These are phyloP conservation scores for Colletotrichum lupini DNA, from an alignment of 2,329 filamentous ascomycete species.

Conservation along the genomic window DNA sequence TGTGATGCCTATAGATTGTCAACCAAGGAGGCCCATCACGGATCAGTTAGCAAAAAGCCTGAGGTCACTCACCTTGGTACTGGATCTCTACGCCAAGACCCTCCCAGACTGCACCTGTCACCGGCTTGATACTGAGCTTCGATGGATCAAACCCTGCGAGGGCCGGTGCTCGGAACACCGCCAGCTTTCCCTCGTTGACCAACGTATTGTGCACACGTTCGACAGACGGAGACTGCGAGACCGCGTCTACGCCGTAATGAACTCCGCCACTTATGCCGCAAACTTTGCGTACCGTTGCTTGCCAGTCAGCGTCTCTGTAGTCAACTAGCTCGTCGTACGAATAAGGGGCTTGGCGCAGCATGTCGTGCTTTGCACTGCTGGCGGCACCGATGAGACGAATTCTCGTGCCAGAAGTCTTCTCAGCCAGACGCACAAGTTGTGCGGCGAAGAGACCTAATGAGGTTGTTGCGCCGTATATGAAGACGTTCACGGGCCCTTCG, in stretches of 20 bases:
- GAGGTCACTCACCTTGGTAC: conserved; percentile 44
- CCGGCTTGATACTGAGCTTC: conserved; percentile 43
- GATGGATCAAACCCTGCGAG: conserved; percentile 40
- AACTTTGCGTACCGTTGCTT: conserved; percentile 41
- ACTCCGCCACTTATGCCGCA: conserved; percentile 42
- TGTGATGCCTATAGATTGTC: too few relatives aligned
- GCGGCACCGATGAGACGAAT: conserved; percentile 45
- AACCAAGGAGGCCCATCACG: too few relatives aligned
- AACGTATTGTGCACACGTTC: conserved; percentile 43
- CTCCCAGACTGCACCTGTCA: conserved; percentile 56
- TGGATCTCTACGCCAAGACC: conserved; percentile 51
- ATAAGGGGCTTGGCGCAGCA: conserved; percentile 48
- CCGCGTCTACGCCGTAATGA: conserved; percentile 51
- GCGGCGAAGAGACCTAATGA: conserved; percentile 47
- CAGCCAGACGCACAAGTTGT: conserved; percentile 40
- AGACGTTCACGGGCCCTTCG: conserved; percentile 32
- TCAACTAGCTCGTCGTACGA: conserved; percentile 51
- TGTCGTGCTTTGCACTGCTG: conserved; percentile 38
- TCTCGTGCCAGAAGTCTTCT: conserved; percentile 12
- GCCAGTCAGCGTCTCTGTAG: conserved; percentile 49
- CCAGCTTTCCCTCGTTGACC: conserved; percentile 39
- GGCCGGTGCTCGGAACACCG: conserved; percentile 39
- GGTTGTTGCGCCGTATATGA: conserved; percentile 48
- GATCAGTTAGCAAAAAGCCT: too few relatives aligned
- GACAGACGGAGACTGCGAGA: conserved; percentile 52